A percentile compares a stretch with the other conserved stretches of the same genome.
phyloP scores from a whole-genome alignment of 2,329 filamentous ascomycete genomes.

The Aspergillus puulaauensis region DNA sequence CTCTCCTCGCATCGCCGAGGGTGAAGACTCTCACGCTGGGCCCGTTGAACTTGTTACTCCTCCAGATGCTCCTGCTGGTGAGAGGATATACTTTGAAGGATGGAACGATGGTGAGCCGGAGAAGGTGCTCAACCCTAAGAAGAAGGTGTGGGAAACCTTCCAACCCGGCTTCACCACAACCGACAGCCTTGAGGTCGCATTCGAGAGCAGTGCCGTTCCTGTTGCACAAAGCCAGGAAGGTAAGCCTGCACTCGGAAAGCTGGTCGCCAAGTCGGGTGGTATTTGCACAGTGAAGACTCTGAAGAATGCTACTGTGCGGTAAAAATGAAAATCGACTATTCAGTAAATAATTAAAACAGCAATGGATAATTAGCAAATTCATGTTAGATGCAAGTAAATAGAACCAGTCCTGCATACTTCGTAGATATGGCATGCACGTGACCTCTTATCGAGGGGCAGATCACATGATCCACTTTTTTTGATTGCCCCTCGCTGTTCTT shows the following conservation, averaged over 20 bases:
- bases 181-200: constrained; percentile 75
- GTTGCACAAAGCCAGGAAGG: constrained; percentile 66
- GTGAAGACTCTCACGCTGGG: constrained; percentile 80
- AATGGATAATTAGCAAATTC: constrained; percentile 12
- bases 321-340: constrained; percentile 30
- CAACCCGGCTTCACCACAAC: constrained; percentile 96
- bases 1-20: constrained; percentile 77
- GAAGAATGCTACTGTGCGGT: constrained; percentile 79
- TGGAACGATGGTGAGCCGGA: constrained; percentile 86
- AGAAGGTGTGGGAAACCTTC: constrained; percentile 98
- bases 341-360: neutral
- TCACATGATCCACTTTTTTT: constrained; percentile 12
- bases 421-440: neutral
- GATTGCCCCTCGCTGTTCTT: constrained; percentile 3
- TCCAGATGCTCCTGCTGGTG: constrained; percentile 75
- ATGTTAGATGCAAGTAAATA: neutral
- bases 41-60: constrained; percentile 90
- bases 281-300: constrained; percentile 81
- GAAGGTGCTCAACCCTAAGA: constrained; percentile 94
- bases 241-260: constrained; percentile 56
- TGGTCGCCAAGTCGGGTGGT: constrained; percentile 76
- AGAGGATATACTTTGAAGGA: constrained; percentile 89
- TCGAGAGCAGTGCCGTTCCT: constrained; percentile 76
- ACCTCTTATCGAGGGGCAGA: constrained; percentile 7
- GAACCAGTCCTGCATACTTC: neutral